Conservation (phyloP, 23 red algal species). For the Agarophyton chilense region DNA sequence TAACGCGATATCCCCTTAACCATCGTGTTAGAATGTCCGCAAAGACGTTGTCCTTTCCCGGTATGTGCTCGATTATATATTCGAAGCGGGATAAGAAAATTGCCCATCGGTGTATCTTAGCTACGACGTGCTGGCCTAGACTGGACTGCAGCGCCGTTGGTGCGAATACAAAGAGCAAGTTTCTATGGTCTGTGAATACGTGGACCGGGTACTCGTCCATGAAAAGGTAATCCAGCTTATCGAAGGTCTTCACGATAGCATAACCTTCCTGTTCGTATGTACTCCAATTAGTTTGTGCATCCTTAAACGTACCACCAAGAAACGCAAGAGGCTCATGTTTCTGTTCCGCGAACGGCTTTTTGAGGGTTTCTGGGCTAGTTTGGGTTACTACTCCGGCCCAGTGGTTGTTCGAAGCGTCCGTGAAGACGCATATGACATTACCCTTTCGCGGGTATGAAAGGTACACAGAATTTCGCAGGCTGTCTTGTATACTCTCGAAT, state of each 20-base stretch:
- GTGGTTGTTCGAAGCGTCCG: constrained; percentile 22
- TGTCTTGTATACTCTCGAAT: not conserved
- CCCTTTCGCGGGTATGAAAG: constrained; percentile 14
- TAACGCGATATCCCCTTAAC: not conserved
- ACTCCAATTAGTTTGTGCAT: not conserved
- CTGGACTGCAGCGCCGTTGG: not conserved
- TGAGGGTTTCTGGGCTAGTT: not conserved
- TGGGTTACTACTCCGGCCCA: constrained; percentile 30
- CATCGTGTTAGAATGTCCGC: constrained; percentile 8
- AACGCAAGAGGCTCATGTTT: constrained; percentile 36
- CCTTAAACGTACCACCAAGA: constrained; percentile 1
- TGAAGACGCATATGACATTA: constrained; percentile 51
- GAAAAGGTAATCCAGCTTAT: constrained; percentile 17
- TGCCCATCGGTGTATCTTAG: constrained; percentile 49
- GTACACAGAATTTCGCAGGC: not conserved
- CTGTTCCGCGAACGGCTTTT: not conserved
- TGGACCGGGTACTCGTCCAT: not conserved
- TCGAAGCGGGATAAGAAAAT: constrained; percentile 7
- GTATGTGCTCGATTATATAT: constrained; percentile 36
- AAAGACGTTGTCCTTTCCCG: not conserved
- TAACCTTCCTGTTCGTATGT: constrained; percentile 55
- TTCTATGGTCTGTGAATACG: constrained; percentile 50
- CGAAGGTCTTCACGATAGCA: constrained; percentile 13
- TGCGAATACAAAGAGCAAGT: constrained; percentile 46
- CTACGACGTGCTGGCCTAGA: not conserved